Evolutionary conservation across 2,329 filamentous ascomycete genomes (phyloP).

Genomic region (Bipolaris victoriae): DNA sequence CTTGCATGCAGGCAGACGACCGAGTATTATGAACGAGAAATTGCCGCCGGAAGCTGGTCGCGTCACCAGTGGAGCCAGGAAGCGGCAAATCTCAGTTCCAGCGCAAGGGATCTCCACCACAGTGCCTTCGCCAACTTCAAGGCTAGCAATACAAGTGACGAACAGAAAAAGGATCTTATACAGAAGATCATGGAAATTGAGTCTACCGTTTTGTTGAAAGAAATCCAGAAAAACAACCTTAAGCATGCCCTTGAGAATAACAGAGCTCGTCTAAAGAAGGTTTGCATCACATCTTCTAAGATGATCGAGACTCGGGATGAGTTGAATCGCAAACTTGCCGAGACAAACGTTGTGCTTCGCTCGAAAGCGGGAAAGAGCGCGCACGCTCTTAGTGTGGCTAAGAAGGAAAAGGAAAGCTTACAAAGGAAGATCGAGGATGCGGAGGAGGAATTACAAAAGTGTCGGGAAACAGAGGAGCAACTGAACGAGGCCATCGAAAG

Average conservation of each 20-base stretch:
- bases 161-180: too few relatives aligned
- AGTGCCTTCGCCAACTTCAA: too few relatives aligned
- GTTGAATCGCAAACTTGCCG: background rate
- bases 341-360: background rate
- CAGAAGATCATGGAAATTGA: too few relatives aligned
- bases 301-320: background rate
- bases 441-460: background rate
- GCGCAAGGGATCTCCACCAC: too few relatives aligned
- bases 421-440: background rate
- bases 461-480: background rate
- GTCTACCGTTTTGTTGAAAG: too few relatives aligned
- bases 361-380: background rate
- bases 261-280: background rate
- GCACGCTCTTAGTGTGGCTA: background rate
- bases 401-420: background rate
- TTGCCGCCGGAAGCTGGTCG: background rate
- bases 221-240: too few relatives aligned
- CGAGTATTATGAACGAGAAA: background rate
- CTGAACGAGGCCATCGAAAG: background rate
- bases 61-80: too few relatives aligned
- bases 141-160: too few relatives aligned
- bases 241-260: background rate
- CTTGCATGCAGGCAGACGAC: background rate
- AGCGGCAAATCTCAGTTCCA: too few relatives aligned
- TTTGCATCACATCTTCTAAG: background rate